Percentiles rank a stretch among this genome's conserved stretches.
These are phyloP conservation scores for Cryphonectria radicalis DNA, from an alignment of 2,329 filamentous ascomycete genomes.

Conservation along the genomic window DNA sequence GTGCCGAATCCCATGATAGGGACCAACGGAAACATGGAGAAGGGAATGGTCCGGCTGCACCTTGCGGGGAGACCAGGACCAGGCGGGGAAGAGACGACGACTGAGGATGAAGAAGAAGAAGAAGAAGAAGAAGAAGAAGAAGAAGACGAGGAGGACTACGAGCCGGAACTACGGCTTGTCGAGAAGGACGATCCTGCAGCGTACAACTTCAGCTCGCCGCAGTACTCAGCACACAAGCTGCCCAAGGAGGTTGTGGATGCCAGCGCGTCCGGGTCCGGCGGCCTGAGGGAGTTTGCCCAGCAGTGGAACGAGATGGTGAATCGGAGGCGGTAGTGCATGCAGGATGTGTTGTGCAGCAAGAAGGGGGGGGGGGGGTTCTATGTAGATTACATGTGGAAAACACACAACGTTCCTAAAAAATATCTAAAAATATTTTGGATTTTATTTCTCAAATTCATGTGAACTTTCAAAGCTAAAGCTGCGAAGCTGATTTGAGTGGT, in stretches of 20 bases:
- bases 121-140: constrained; percentile 52
- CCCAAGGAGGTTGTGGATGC: constrained; percentile 88
- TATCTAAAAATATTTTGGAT: too few relatives aligned
- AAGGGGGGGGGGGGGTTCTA: too few relatives aligned
- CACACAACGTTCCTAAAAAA: too few relatives aligned
- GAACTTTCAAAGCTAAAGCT: too few relatives aligned
- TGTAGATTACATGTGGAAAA: too few relatives aligned
- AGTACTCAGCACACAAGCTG: constrained; percentile 94
- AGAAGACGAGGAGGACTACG: constrained; percentile 57
- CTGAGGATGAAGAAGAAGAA: constrained; percentile 46
- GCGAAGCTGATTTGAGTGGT: too few relatives aligned
- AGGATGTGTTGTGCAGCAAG: too few relatives aligned
- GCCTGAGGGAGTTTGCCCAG: constrained; percentile 78
- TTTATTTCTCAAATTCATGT: too few relatives aligned
- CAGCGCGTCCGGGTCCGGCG: constrained; percentile 69
- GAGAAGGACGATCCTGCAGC: constrained; percentile 85
- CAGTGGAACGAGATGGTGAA: constrained; percentile 68
- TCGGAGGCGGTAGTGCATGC: constrained; percentile 26
- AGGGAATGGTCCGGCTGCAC: constrained; percentile 28
- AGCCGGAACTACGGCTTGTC: constrained; percentile 81
- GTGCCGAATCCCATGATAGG: constrained; percentile 63
- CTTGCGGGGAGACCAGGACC: constrained; percentile 37
- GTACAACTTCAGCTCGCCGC: constrained; percentile 80
- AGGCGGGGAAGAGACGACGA: constrained; percentile 42
- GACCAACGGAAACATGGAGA: constrained; percentile 37